Evolutionary conservation across 352 stramenopile species (phyloP).

Genomic region (Albugo candida): DNA sequence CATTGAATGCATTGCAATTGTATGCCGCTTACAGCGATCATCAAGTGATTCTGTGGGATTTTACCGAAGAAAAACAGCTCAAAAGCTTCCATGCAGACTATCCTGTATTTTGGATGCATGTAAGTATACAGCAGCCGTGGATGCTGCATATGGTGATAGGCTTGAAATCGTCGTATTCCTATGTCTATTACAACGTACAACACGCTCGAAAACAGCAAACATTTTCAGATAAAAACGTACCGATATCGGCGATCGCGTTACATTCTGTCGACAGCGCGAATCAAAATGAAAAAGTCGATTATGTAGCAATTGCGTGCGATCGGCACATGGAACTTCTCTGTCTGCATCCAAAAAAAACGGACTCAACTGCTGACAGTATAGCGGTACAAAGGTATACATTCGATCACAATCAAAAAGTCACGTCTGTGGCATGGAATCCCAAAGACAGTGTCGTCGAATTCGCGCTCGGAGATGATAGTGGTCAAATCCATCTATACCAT

Average conservation of each 20-base stretch:
- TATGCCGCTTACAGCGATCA: slow-evolving; percentile 46
- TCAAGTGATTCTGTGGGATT: slow-evolving; percentile 52
- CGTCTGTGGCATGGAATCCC: slow-evolving; percentile 37
- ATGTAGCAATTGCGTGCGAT: neutral
- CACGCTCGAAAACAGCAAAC: slow-evolving; percentile 1
- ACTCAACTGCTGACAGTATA: slow-evolving; percentile 13
- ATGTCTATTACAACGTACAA: slow-evolving; percentile 5
- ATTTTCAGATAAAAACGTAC: slow-evolving; percentile 59
- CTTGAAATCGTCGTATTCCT: neutral
- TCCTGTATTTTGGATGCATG: slow-evolving; percentile 48
- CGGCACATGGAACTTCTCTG: neutral
- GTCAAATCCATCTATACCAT: slow-evolving; percentile 46
- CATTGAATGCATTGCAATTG: slow-evolving; percentile 47
- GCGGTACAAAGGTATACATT: slow-evolving; percentile 16
- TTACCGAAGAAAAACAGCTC: slow-evolving; percentile 43
- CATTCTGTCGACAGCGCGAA: neutral
- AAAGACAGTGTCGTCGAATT: slow-evolving; percentile 20
- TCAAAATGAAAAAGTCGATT: neutral
- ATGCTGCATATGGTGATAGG: slow-evolving; percentile 30
- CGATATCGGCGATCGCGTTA: slow-evolving; percentile 20
- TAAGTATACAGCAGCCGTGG: slow-evolving; percentile 28
- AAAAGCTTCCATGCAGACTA: slow-evolving; percentile 25
- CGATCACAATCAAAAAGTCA: slow-evolving; percentile 26
- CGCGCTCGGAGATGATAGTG: slow-evolving; percentile 32
- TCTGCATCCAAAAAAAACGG: neutral